phyloP scores from a whole-genome alignment of 2,329 filamentous ascomycete species.

The Colletotrichum lindemuthianum region DNA sequence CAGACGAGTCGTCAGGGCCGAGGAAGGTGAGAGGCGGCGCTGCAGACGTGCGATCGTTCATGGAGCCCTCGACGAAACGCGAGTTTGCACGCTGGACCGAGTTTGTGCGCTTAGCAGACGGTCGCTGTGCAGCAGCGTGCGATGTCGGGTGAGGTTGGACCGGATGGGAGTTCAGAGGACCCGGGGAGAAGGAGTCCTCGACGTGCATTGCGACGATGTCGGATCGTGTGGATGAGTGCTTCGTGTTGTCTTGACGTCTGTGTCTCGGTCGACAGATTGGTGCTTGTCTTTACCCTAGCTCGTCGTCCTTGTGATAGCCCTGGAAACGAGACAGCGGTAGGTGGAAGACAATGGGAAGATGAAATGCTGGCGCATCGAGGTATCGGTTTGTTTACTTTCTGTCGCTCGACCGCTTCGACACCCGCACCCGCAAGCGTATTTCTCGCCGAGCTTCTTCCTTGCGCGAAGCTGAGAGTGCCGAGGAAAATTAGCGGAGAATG shows the following conservation, averaged over 20 bases:
- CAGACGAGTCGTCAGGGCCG: constrained; percentile 48
- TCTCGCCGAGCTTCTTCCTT: constrained; percentile 31
- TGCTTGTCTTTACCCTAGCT: neutral
- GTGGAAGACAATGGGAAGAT: neutral
- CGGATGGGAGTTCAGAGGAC: constrained; percentile 36
- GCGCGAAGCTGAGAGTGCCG: constrained; percentile 5
- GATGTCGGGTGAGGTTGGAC: constrained; percentile 11
- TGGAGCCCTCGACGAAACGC: constrained; percentile 81
- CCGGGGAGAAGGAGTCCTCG: constrained; percentile 22
- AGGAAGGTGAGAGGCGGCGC: constrained; percentile 76
- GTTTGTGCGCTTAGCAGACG: constrained; percentile 29
- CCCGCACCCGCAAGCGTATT: constrained; percentile 16
- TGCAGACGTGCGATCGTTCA: constrained; percentile 82
- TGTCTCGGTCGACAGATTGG: neutral
- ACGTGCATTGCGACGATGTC: constrained; percentile 19
- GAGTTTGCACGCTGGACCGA: constrained; percentile 35
- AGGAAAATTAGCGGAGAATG: neutral
- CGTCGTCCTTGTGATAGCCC: too few relatives aligned
- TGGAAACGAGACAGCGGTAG: neutral
- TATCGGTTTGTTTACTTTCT: constrained; percentile 30
- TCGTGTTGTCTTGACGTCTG: neutral
- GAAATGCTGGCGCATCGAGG: constrained; percentile 13
- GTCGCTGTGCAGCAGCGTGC: constrained; percentile 18
- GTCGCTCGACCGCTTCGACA: constrained; percentile 23
- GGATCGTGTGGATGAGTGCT: too few relatives aligned